Evolutionary conservation across 1,284 basidiomycete genomes (phyloP), one percentile per base, ranked within the genome.

Genomic region (Puccinia horiana): DNA sequence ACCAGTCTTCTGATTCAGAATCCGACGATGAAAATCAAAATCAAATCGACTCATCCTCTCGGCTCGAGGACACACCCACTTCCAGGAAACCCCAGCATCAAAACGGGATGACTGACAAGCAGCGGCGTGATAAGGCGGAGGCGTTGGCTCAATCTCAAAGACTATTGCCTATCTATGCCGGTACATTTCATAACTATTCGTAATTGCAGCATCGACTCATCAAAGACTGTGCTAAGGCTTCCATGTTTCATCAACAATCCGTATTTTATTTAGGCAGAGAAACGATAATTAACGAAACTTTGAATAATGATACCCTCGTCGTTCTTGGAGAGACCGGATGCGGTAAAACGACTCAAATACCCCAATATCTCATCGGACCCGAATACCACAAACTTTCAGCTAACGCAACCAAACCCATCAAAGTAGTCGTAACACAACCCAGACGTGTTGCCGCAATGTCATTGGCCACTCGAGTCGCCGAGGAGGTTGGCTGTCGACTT

Each of bases 301-400:
- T 90, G 63, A 88, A 90, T 67, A 91, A 96, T 87, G 93, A 97
- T 86, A 94, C 97, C 3, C 93, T 93, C 0, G 92, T 99, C 75
- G 90, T 99, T 35, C 89, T 99, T 23, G 96, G 96, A 77, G 96
- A 99, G 88, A 99, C 96, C 0, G 97, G 96, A 52, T 97, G 95
- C 37, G 96, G 96, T 83, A 99, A 99, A 89, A 98, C 96, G 0
- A 99, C 96, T 70, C 96, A 96, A 89, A 91, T 96, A 42, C 94
- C 95, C 0, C 93, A 96, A 87, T 94, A 96, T 85, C 89, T 98
- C 37, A 90, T 95, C 70, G 91, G 94, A 85, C 90, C 91, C 32
- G 83, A 85, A 65, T 83, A 85, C 44, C 16, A 86, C 91, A 8
- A 89, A 90, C 26, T 89, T 89, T 52, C 89, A 89, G 4, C 92